Base-by-base conservation (phyloP, 2,329 filamentous ascomycete genomes). In the Alternaria arbusti region DNA sequence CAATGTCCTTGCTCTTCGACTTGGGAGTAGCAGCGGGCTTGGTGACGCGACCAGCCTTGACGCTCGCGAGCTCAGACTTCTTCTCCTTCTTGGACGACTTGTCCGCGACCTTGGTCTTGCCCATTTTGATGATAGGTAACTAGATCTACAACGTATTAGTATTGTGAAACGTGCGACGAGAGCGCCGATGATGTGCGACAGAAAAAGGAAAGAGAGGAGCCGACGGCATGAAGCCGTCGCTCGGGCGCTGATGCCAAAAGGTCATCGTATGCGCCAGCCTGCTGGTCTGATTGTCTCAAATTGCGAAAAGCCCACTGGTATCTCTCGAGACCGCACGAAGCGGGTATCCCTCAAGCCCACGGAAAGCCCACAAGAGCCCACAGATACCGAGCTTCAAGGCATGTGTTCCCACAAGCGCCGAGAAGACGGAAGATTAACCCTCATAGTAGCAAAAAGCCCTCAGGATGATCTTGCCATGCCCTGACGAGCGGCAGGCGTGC, bases 21-120 rank as follows among this genome's bases (percentile, higher is more conserved):
- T 89, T 90, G 77, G 88, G 82, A 69, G 86, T 86, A 79, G 90
- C 85, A 65, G 87, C 84, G 57, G 89, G 78, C 85, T 93, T 94
- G 83, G 86, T 87, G 74, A 92, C 85, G 69, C 87, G 87, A 70
- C 85, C 89, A 72, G 85, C 86, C 85, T 92, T 92, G 81, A 89
- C 88, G 71, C 82, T 77, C 74, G 82, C 80, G 79, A 88, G 86
- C 70, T 81, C 79, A 66, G 74, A 77, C 83, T 87, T 88, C 82
- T 88, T 88, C 78, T 89, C 86, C 84, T 91, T 91, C 77, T 79
- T 79, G 68, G 73, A 74, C 56, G 69, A 63, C 67, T 74, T 78
- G 67, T 74, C 74, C 69, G 67, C 54, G 25, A 71, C 56, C 70
- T 80, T 81, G 57, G 73, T 74, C 70, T 81, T 81, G 49, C 72